Evolutionary conservation across 2,329 filamentous ascomycete species (phyloP).

Genomic region (Colletotrichum gigasporum): DNA sequence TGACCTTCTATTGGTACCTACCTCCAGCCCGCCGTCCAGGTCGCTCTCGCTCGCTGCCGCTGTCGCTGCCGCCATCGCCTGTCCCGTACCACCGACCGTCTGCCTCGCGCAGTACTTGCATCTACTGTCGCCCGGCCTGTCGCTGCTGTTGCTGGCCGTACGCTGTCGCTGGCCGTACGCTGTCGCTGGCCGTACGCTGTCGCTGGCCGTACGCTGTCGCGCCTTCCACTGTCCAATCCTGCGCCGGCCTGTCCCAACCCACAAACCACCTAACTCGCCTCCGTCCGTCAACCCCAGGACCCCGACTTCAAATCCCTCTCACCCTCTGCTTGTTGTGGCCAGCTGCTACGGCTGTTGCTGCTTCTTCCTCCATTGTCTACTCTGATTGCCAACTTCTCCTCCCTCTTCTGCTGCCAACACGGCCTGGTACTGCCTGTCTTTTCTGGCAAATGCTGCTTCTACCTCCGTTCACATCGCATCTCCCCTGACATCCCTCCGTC

Average conservation of each 20-base stretch:
- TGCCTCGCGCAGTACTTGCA: no score
- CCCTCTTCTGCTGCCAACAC: conserved; percentile 17
- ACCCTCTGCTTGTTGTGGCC: not conserved
- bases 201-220: not conserved
- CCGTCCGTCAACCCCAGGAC: conserved; percentile 38
- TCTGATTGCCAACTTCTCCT: not conserved
- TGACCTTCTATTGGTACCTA: conserved; percentile 11
- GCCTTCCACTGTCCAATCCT: conserved; percentile 15
- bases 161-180: no score
- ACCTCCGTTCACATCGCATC: conserved; percentile 14
- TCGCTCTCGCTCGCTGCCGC: conserved; percentile 1
- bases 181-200: not conserved
- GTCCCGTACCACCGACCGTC: not conserved
- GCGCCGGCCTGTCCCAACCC: conserved; percentile 17
- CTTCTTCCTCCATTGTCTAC: conserved; percentile 15
- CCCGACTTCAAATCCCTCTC: conserved; percentile 27
- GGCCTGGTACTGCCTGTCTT: conserved; percentile 7
- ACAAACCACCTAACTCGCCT: conserved; percentile 30
- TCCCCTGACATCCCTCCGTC: conserved; percentile 19
- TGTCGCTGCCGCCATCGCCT: not conserved
- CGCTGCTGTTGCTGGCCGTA: not conserved
- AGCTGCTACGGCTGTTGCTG: conserved; percentile 18
- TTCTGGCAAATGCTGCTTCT: conserved; percentile 30
- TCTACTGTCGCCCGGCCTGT: not conserved
- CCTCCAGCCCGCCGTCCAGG: not conserved